phyloP scores from a whole-genome alignment of 176 grass and related monocot species.

The Rhynchospora pubera region DNA sequence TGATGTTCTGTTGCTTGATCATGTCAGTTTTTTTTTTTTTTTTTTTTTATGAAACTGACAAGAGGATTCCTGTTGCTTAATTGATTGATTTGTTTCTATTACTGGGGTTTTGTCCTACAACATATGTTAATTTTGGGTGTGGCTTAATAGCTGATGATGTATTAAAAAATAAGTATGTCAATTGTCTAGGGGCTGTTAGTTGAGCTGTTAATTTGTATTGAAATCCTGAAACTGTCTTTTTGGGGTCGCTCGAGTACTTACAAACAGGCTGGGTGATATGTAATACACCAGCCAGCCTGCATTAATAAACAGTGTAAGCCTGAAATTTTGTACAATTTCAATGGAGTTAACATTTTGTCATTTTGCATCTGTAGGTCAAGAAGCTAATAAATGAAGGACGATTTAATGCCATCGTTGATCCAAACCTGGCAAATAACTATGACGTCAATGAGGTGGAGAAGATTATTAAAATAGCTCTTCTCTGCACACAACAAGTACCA shows the following conservation, averaged over 20 bases:
- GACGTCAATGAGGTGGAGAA: slow-evolving; percentile 35
- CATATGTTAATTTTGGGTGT: not conserved
- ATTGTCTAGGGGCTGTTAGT: not conserved
- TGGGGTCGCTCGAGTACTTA: not conserved
- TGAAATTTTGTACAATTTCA: not conserved
- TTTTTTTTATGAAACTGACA: too few species aligned
- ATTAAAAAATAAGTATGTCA: not conserved
- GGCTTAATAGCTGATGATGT: not conserved
- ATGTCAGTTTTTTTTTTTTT: slow-evolving; percentile 44
- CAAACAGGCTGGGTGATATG: slow-evolving; percentile 7
- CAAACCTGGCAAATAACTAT: slow-evolving; percentile 41
- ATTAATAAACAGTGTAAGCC: not conserved
- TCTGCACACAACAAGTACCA: slow-evolving; percentile 57
- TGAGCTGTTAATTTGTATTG: not conserved
- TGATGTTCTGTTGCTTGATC: slow-evolving; percentile 65
- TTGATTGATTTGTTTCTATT: not conserved
- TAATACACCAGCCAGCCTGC: not conserved
- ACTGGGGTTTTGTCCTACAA: not conserved
- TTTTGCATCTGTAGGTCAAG: slow-evolving; percentile 44
- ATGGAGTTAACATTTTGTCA: not conserved
- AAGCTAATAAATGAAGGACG: slow-evolving; percentile 29
- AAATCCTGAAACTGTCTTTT: not conserved
- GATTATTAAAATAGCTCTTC: slow-evolving; percentile 58
- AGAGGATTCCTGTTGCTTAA: not conserved
- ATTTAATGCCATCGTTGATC: slow-evolving; percentile 39